Conservation (phyloP, 1,284 basidiomycete species). For the Pseudozyma flocculosa region DNA sequence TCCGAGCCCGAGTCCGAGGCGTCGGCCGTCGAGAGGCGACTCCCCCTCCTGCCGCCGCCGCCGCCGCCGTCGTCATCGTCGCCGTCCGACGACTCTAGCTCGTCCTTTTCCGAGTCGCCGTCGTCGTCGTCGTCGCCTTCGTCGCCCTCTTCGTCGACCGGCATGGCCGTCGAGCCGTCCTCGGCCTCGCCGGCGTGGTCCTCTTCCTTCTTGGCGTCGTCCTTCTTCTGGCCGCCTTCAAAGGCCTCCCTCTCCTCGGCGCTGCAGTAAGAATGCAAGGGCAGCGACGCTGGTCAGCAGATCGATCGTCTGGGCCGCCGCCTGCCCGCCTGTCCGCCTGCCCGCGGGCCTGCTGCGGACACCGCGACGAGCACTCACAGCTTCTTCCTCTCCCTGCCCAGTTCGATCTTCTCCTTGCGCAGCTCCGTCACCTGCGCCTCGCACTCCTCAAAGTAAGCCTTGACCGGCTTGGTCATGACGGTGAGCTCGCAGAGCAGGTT, state of each 20-base stretch:
- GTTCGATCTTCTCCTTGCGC: constrained; percentile 91
- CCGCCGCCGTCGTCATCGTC: constrained; percentile 1
- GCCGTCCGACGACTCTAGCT: constrained; percentile 17
- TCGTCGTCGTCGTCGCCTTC: constrained; percentile 64
- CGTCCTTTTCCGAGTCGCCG: constrained; percentile 38
- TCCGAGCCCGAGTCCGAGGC: constrained; percentile 24
- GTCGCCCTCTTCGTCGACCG: constrained; percentile 60
- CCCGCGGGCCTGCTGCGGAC: too few species aligned
- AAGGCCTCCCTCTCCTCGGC: constrained; percentile 73
- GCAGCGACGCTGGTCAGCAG: neutral
- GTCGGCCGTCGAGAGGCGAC: too few species aligned
- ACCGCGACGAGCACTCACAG: constrained; percentile 73
- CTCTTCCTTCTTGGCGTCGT: constrained; percentile 8
- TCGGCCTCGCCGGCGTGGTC: constrained; percentile 12
- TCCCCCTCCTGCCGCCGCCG: neutral
- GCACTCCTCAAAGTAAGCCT: constrained; percentile 84
- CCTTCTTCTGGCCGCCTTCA: constrained; percentile 57
- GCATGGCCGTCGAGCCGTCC: neutral
- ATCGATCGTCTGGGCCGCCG: too few species aligned
- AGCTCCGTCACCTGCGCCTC: constrained; percentile 85
- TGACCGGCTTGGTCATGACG: constrained; percentile 82
- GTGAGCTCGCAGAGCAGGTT: constrained; percentile 85
- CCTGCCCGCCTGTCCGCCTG: too few species aligned
- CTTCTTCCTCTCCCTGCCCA: constrained; percentile 82
- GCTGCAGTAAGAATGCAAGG: constrained; percentile 60